Evolutionary conservation across 768 basidiomycete species (phyloP).

Genomic region (Lentinus tigrinus): DNA sequence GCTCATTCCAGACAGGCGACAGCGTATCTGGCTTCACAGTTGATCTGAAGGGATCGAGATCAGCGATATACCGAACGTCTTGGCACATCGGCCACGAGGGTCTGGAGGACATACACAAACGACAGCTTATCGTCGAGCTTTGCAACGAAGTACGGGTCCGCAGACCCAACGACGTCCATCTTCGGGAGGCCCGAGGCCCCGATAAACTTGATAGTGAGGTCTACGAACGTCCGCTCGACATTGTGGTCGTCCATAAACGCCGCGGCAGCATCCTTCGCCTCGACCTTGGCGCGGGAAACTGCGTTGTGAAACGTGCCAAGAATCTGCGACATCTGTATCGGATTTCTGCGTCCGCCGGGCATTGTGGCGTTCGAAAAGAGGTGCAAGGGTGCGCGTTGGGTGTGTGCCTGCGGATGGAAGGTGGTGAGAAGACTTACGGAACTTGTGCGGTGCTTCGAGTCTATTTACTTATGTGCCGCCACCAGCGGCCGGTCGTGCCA

Average conservation of each 20-base stretch:
- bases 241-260: slow-evolving; percentile 2
- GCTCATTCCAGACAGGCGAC: slow-evolving; percentile 73
- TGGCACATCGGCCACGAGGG: not conserved
- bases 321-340: slow-evolving; percentile 21
- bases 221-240: slow-evolving; percentile 38
- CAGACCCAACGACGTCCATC: slow-evolving; percentile 62
- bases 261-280: slow-evolving; percentile 7
- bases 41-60: slow-evolving; percentile 45
- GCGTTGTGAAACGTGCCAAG: slow-evolving; percentile 17
- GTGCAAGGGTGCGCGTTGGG: too few relatives aligned
- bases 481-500: too few relatives aligned
- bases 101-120: slow-evolving; percentile 54
- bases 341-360: slow-evolving; percentile 23
- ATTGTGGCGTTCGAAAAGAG: slow-evolving; percentile 9
- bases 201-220: slow-evolving; percentile 67
- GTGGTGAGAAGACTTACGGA: slow-evolving; percentile 4
- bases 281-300: slow-evolving; percentile 9
- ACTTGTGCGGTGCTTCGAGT: too few relatives aligned
- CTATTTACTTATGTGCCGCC: too few relatives aligned
- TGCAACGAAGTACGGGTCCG: slow-evolving; percentile 74
- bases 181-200: slow-evolving; percentile 67
- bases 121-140: slow-evolving; percentile 61
- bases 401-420: not conserved
- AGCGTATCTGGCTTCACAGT: slow-evolving; percentile 57
- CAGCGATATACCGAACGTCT: not conserved